Evolutionary conservation across 805 yeast species (phyloP), one percentile per base, ranked within the genome.

Genomic region (Brettanomyces bruxellensis): DNA sequence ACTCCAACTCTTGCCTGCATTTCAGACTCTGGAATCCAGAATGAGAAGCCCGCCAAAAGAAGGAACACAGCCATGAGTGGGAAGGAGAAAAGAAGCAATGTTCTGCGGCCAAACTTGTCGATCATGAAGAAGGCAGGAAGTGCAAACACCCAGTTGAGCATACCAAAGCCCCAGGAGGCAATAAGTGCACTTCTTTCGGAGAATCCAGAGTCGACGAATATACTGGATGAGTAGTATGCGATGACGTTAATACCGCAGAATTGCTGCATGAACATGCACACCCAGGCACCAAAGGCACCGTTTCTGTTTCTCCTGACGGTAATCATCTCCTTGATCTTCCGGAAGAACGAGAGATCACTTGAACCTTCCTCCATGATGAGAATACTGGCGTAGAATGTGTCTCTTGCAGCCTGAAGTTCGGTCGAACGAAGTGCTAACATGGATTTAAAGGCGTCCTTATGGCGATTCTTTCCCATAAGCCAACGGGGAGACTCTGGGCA

Each of bases 161-260:
- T 76, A 60, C 95, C 95, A 55, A 83, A 87, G 2, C 95, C 95
- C 79, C 89, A 76, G 1, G 95, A 85, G 0, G 95, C 95, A 54
- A 83, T 66, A 58, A 87, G 64, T 0, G 95, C 81, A 48, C 76
- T 71, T 50, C 75, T 70, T 50, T 75, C 78, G 38, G 75, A 64
- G 64, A 83, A 81, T 39, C 83, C 84, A 23, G 89, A 78, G 47
- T 80, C 73, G 23, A 73, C 63, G 66, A 87, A 87, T 48, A 87
- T 86, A 8, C 84, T 72, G 0, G 93, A 81, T 1, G 91, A 83
- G 64, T 85, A 87, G 66, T 86, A 84, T 18, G 95, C 91, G 65
- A 87, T 86, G 45, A 86, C 91, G 58, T 87, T 87, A 62, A 87
- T 78, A 55, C 95, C 95, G 66, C 95, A 87, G 68, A 86, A 84